Conservation (phyloP, 768 basidiomycete genomes). For the Lactifluus piperatus region DNA sequence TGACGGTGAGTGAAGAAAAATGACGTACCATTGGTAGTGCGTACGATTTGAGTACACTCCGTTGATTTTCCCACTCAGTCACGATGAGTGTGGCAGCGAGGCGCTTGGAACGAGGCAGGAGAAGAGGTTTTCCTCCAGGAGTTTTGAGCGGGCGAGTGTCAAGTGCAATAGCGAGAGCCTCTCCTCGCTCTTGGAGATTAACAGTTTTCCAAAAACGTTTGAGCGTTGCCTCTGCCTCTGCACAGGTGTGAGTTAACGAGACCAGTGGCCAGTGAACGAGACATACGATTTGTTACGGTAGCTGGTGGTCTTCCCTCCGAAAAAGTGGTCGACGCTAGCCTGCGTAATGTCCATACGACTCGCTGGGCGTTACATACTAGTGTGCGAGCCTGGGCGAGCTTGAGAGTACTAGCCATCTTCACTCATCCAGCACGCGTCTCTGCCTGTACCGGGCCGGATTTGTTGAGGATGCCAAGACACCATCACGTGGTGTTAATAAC, state of each 20-base stretch:
- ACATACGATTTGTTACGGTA: conserved; percentile 60
- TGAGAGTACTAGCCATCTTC: not conserved
- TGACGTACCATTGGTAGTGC: conserved; percentile 76
- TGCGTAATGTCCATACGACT: not conserved
- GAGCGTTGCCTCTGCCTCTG: conserved; percentile 81
- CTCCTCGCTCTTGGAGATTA: conserved; percentile 52
- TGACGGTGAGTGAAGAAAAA: not conserved
- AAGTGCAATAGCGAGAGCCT: conserved; percentile 55
- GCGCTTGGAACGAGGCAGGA: conserved; percentile 59
- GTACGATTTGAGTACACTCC: conserved; percentile 75
- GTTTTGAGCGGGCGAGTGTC: conserved; percentile 85
- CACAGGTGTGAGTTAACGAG: conserved; percentile 1
- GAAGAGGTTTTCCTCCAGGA: conserved; percentile 67
- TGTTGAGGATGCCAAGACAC: no score
- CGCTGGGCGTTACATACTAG: not conserved
- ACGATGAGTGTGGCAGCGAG: conserved; percentile 81
- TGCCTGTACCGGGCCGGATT: no score
- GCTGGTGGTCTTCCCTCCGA: conserved; percentile 36
- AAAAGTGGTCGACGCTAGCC: not conserved
- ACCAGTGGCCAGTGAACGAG: not conserved
- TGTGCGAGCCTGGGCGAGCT: not conserved
- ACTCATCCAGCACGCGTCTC: no score
- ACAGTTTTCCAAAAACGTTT: conserved; percentile 94
- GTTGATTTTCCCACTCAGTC: conserved; percentile 95
- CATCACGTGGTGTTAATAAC: not conserved